Evolutionary conservation across 2,329 filamentous ascomycete species (phyloP), one percentile per base, ranked within the genome.

Genomic region (Proliferodiscus dingleyae): DNA sequence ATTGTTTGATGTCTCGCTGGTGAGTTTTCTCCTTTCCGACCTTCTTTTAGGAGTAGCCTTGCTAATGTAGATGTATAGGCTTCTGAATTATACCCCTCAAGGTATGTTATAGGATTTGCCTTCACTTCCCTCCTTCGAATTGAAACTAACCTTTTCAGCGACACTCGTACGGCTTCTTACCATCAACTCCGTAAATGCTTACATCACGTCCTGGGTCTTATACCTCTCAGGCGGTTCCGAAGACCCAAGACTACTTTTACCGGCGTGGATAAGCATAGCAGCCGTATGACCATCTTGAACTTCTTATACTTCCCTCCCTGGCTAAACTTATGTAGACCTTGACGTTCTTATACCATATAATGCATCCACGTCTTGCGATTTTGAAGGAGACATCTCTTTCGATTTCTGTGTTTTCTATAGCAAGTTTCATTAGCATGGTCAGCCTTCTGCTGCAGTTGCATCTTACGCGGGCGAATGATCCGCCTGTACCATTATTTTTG

Each of bases 1-100:
- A 90, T 67, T 88, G 85, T 66, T 77, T 90, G 59, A 89, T 90
- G 85, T 89, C 85, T 51, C 74, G 87, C 67, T 90, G 86, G 84
- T 87, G 61, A 36, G 73, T 67, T 34, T 15, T 24, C 30, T 16
- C 15, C 10, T 24, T 36, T n/a, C 15, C 16, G 18, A 11, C 24
- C 43, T 16, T 16, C 24, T 43, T 16, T 16, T 4, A 34, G 19
- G 32, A 34, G 16, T n/a, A 16, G 8, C 40, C 24, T n/a, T 10
- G 43, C 22, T 21, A 28, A 21, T 19, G 18, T 24, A 26, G 38
- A 8, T 28, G 37, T 9, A 6, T 47, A 87, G 85, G 87, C 82
- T 93, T 58, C 75, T 91, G 56, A 85, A 89, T 65, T 93, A 91
- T 68, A 89, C 87, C 11, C 86, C 87, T 2, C 78, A 81, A 64